These are phyloP conservation scores for Kickxella alabastrina DNA, from an alignment of 192 early-diverging fungal species.

Conservation along the genomic window DNA sequence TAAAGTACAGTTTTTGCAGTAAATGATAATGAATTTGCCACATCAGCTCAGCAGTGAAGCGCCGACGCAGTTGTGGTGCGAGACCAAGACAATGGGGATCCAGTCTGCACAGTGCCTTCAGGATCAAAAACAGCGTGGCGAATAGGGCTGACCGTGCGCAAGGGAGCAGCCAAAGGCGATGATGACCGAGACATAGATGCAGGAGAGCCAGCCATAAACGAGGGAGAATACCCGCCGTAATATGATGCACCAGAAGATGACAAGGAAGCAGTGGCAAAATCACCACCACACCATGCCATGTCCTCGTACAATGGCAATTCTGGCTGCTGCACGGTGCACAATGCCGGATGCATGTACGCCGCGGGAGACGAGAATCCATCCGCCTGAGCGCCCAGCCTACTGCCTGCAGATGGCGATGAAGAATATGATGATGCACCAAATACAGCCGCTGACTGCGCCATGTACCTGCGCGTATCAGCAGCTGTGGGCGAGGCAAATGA, in stretches of 20 bases:
- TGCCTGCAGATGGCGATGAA: too few species aligned
- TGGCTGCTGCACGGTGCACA: conserved; percentile 9
- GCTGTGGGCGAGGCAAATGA: conserved; percentile 19
- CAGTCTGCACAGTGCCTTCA: conserved; percentile 27
- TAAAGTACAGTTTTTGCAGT: too few species aligned
- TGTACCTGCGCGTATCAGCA: conserved; percentile 46
- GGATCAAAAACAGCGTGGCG: conserved; percentile 29
- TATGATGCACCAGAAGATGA: conserved; percentile 1
- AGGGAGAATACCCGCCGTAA: conserved; percentile 3
- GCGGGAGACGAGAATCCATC: conserved; percentile 7
- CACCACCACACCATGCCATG: conserved; percentile 37
- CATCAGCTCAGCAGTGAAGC: conserved; percentile 25
- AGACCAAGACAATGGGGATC: conserved; percentile 43
- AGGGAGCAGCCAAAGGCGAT: conserved; percentile 12
- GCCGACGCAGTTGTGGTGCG: conserved; percentile 23
- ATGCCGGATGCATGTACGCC: conserved; percentile 11
- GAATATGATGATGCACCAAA: too few species aligned
- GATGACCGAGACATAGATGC: conserved; percentile 1
- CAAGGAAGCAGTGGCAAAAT: conserved; percentile 4
- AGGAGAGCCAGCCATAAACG: not conserved
- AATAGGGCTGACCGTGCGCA: conserved; percentile 36
- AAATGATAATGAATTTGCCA: not conserved
- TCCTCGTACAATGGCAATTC: conserved; percentile 47
- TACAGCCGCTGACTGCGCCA: conserved; percentile 46
- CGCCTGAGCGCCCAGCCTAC: conserved; percentile 1